Percentiles rank a stretch among this genome's conserved stretches.
Conservation (phyloP, 2,329 filamentous ascomycete genomes). For the Hymenoscyphus occultus region DNA sequence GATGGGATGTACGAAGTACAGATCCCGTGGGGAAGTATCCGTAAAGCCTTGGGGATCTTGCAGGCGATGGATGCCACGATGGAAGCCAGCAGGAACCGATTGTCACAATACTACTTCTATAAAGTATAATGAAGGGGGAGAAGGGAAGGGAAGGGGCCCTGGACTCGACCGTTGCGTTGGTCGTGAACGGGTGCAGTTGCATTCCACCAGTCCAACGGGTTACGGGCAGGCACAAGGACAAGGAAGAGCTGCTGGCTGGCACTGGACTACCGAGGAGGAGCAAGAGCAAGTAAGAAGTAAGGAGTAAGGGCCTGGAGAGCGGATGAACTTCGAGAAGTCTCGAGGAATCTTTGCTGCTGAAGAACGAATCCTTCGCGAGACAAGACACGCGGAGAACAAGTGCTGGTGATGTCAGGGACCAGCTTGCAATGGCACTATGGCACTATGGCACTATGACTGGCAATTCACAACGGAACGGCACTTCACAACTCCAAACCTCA, state of each 20-base stretch:
- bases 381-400: neutral
- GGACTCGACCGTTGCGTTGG: neutral
- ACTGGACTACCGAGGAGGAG: no score
- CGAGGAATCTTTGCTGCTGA: slow-evolving; percentile 7
- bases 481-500: neutral
- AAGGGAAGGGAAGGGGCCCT: slow-evolving; percentile 3
- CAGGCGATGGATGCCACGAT: neutral
- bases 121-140: neutral
- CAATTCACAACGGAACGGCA: slow-evolving; percentile 2
- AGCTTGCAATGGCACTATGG: neutral
- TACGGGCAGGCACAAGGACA: neutral
- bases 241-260: neutral
- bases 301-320: neutral
- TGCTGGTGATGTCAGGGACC: neutral
- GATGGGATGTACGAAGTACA: neutral
- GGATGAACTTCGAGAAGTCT: slow-evolving; percentile 10
- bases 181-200: neutral
- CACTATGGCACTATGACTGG: neutral
- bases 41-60: neutral
- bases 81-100: neutral
- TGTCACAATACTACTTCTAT: no score
- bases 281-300: no score
- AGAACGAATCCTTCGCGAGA: neutral
- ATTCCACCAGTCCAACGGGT: no score
- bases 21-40: neutral